These are phyloP conservation scores for Pseudogymnoascus sp. DNA, from an alignment of 2,329 filamentous ascomycete genomes.

Conservation along the genomic window DNA sequence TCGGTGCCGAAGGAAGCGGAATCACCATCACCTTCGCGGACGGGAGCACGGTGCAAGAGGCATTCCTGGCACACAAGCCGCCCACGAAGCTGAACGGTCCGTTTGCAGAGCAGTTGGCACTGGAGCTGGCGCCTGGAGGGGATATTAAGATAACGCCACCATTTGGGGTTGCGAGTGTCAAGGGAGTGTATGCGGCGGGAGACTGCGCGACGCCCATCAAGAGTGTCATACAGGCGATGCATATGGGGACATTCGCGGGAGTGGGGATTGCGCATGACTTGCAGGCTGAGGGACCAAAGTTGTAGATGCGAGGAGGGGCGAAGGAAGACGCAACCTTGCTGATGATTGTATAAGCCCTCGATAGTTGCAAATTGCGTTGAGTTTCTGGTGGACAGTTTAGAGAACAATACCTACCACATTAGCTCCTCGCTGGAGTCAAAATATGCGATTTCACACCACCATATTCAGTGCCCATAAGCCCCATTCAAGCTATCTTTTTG, in stretches of 20 bases:
- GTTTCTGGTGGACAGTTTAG: background rate
- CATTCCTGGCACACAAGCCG: background rate
- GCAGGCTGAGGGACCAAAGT: background rate
- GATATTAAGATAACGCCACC: slow-evolving; percentile 34
- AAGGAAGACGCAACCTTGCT: background rate
- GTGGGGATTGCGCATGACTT: slow-evolving; percentile 5
- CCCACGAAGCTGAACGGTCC: background rate
- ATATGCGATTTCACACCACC: background rate
- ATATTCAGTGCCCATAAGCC: background rate
- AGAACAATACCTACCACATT: background rate
- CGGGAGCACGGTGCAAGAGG: background rate
- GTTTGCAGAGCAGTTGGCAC: background rate
- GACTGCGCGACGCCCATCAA: slow-evolving; percentile 31
- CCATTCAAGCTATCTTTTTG: background rate
- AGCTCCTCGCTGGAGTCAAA: background rate
- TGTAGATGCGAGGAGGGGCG: background rate
- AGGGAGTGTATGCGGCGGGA: slow-evolving; percentile 46
- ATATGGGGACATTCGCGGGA: slow-evolving; percentile 9
- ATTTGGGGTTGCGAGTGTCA: slow-evolving; percentile 41
- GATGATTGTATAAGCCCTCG: background rate
- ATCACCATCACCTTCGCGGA: background rate
- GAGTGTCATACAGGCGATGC: slow-evolving; percentile 14
- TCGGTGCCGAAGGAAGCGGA: background rate
- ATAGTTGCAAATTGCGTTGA: background rate
- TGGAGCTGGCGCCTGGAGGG: slow-evolving; percentile 22